These are phyloP conservation scores for Solanum hybrid DNA, from an alignment of 305 asterid species.

Conservation along the genomic window DNA sequence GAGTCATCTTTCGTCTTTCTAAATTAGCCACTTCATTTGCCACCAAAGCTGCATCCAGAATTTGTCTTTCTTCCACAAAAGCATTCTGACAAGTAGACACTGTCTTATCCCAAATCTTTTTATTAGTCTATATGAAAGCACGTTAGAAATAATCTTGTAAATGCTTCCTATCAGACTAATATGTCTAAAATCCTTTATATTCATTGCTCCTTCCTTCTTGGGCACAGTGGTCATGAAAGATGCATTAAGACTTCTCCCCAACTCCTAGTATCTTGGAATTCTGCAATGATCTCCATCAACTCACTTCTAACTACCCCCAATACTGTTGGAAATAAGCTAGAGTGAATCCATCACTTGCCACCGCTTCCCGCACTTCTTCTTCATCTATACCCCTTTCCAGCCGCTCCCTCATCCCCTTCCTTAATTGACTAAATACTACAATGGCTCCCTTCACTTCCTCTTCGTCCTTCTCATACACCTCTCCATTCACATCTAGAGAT, in stretches of 20 bases:
- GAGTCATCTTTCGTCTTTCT: neutral
- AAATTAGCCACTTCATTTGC: neutral
- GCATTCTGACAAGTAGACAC: neutral
- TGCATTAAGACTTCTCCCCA: neutral
- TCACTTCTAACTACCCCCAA: neutral
- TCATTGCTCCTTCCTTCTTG: neutral
- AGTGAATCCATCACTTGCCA: neutral
- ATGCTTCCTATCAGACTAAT: neutral
- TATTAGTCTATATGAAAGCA: neutral
- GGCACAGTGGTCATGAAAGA: neutral
- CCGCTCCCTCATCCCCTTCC: neutral
- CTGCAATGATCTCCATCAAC: neutral
- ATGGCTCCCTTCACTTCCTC: neutral
- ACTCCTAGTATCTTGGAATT: neutral
- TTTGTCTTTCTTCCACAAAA: neutral
- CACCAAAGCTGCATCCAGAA: neutral
- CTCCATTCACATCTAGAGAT: neutral
- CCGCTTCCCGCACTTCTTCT: neutral
- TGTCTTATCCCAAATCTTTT: neutral
- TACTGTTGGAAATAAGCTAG: neutral
- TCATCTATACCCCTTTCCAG: neutral
- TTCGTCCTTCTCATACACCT: neutral
- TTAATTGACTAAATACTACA: neutral
- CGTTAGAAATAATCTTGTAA: neutral
- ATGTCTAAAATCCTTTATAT: neutral